Base-by-base conservation (phyloP, 768 basidiomycete species). In the Tricholomella constricta region DNA sequence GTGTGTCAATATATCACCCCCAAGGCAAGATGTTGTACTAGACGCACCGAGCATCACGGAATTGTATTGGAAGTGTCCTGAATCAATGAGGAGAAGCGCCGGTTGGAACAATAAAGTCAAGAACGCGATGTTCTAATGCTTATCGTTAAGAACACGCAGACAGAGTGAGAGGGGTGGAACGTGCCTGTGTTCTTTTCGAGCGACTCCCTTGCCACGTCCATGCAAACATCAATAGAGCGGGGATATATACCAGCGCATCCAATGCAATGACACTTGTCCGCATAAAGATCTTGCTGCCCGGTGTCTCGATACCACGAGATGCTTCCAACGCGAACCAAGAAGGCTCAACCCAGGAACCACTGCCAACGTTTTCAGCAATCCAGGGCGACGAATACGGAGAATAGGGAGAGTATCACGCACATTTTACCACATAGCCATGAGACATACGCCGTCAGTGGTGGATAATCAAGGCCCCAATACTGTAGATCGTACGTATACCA, bases 381-480 rank as follows among this genome's bases (percentile, higher is more conserved):
- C 10, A 48, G 31, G 14, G 14, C 29, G 10, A 41, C 9, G 6
- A 32, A 42, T 41, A n/a, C 9, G 11, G 44, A 40, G 9, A 10
- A 36, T 20, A 2, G 8, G 27, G 19, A 15, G 5, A 19, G 20
- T 25, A 32, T 12, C 12, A 79, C 88, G 57, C 58, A 92, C 91
- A 91, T 67, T 42, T 79, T 67, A 6, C 91, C 91, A 65, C 87
- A 93, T 44, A 90, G 27, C 88, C 88, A 95, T 14, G 91, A 93
- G 26, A 86, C 76, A 63, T 95, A 96, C 2, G 92, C 95, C 2
- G 94, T 97, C 56, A 97, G 63, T 3, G 94, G 94, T 3, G 94
- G 94, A 72, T 98, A 98, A 69, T 98, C 95, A 45, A 98, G 77
- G 0, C 92, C 92, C 95, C 95, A 98, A 63, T 96, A 96, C 31